phyloP scores from a whole-genome alignment of 805 yeast species.

The Ogataea angusta region DNA sequence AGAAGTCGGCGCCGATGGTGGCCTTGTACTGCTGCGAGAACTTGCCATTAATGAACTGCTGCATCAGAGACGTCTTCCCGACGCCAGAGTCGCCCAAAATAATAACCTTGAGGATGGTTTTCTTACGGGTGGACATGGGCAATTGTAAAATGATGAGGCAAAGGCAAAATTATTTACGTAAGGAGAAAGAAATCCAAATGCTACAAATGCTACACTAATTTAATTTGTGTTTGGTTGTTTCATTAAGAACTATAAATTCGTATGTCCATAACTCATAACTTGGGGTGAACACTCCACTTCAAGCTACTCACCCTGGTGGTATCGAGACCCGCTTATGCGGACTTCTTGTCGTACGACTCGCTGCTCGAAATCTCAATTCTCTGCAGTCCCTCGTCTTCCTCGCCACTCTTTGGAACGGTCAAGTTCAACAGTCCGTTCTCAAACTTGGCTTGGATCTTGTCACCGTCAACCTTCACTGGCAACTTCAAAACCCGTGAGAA shows the following conservation, averaged over 20 bases:
- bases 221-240: too few species aligned
- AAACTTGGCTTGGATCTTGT: constrained; percentile 43
- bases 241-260: too few species aligned
- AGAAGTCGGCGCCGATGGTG: constrained; percentile 95
- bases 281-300: too few species aligned
- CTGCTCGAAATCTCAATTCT: constrained; percentile 21
- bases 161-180: constrained; percentile 1
- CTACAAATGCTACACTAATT: too few species aligned
- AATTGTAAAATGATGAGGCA: constrained; percentile 2
- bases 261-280: neutral
- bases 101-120: constrained; percentile 78
- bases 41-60: constrained; percentile 92
- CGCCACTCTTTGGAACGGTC: constrained; percentile 38
- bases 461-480: constrained; percentile 42
- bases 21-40: constrained; percentile 96
- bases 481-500: constrained; percentile 43
- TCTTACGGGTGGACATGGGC: constrained; percentile 46
- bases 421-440: constrained; percentile 41
- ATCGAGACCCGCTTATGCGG: neutral
- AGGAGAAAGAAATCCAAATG: neutral
- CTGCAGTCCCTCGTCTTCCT: constrained; percentile 13
- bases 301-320: neutral
- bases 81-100: constrained; percentile 97
- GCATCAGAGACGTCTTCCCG: constrained; percentile 96
- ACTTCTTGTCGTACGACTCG: neutral